Evolutionary conservation across 2,329 filamentous ascomycete species (phyloP).

Genomic region (Xylariaceae sp.): DNA sequence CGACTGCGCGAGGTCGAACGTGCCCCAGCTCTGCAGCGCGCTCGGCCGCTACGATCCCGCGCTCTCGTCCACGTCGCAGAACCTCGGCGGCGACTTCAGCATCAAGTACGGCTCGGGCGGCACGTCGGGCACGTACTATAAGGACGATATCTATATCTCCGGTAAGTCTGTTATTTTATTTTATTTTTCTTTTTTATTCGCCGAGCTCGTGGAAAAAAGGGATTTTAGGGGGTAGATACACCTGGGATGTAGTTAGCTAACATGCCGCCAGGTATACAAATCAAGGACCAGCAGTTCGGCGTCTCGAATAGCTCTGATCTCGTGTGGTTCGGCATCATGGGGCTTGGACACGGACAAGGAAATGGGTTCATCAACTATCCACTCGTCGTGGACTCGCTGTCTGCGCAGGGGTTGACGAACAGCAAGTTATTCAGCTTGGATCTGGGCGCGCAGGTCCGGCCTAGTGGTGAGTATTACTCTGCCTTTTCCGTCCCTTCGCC

Average conservation of each 20-base stretch:
- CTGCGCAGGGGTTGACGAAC: slow-evolving; percentile 49
- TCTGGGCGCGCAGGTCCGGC: slow-evolving; percentile 42
- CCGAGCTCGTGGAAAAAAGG: background rate
- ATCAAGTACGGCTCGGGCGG: slow-evolving; percentile 43
- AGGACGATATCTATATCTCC: slow-evolving; percentile 50
- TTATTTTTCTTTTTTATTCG: background rate
- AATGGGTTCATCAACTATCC: slow-evolving; percentile 52
- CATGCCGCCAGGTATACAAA: slow-evolving; percentile 34
- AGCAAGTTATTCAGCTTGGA: slow-evolving; percentile 56
- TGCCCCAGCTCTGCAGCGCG: slow-evolving; percentile 41
- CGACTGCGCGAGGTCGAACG: slow-evolving; percentile 42
- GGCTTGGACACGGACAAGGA: slow-evolving; percentile 48
- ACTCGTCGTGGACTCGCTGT: slow-evolving; percentile 55
- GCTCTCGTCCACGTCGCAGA: slow-evolving; percentile 45
- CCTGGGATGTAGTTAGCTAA: background rate
- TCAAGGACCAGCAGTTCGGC: slow-evolving; percentile 54
- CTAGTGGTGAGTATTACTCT: slow-evolving; percentile 32
- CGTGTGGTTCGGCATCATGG: slow-evolving; percentile 56
- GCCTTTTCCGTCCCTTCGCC: background rate
- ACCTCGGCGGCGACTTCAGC: slow-evolving; percentile 40
- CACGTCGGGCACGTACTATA: slow-evolving; percentile 49
- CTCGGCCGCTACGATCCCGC: slow-evolving; percentile 50
- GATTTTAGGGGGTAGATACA: background rate
- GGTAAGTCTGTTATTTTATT: slow-evolving; percentile 33
- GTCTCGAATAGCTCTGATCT: slow-evolving; percentile 48